Base-by-base conservation (phyloP, 2,329 filamentous ascomycete species). In the Colletotrichum filicis region DNA sequence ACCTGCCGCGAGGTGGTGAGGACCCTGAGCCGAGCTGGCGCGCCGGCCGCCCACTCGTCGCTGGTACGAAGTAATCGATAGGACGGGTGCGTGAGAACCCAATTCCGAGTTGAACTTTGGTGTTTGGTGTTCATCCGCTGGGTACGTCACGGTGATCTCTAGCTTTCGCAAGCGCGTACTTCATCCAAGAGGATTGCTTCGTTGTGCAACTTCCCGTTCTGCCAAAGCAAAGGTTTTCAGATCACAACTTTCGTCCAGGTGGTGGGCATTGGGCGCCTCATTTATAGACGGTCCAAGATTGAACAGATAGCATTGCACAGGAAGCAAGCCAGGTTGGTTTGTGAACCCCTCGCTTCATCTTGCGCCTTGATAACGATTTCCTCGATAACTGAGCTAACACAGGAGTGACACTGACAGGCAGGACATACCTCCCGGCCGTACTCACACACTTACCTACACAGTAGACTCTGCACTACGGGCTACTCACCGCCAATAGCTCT, bases 281-380 rank as follows among this genome's bases (percentile, higher is more conserved):
- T 69, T 69, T 73, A 70, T 70, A 64, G 37, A 28, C 55, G 14
- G 42, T 16, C 9, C 5, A 42, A 42, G 37, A 42, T 42, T 6
- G 22, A n/a, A 56, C 55, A 49, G 66, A 70, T 73, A 30, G 70
- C 70, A 73, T 55, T 60, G 26, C 60, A 22, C 70, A 66, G 70
- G 11, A 35, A 12, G 32, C 32, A 70, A 73, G 35, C 24, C 58
- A 30, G 6, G 19, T 16, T 32, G n/a, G 32, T 30, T 61, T 49
- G 59, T 57, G 57, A 56, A 22, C 52, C 62, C 42, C 56, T 49
- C 42, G 42, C 42, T 49, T 22, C 60, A 73, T 70, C 70, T 60
- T 24, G 55, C 46, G 60, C 49, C 42, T 61, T 65, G 70, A 73
- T 73, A 73, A 70, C 66, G 60, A 64, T 63, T 55, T 58, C 35